phyloP scores from a whole-genome alignment of 106 monocot species.

The Dactylorhiza incarnata region DNA sequence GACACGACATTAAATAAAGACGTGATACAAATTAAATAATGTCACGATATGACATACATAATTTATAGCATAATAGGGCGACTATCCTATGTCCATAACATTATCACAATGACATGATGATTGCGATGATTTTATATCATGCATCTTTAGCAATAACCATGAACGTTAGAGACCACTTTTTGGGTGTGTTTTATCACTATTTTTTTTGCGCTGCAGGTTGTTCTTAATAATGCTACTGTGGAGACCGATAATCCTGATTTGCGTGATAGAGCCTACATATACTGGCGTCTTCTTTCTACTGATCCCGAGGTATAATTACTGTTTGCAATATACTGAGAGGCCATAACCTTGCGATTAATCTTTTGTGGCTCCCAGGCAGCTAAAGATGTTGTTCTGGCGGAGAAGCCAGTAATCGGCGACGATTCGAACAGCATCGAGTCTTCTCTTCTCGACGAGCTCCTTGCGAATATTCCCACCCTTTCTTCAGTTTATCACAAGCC shows the following conservation, averaged over 20 bases:
- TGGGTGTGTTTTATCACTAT: neutral
- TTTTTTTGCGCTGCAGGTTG: conserved; percentile 39
- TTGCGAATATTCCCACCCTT: conserved; percentile 91
- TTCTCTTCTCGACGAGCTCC: conserved; percentile 96
- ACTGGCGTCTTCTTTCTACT: conserved; percentile 99
- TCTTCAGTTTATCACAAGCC: conserved; percentile 98
- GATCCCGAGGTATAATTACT: conserved; percentile 82
- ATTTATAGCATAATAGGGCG: too few species aligned
- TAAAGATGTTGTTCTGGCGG: conserved; percentile 96
- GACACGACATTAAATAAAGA: too few species aligned
- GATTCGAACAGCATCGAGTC: conserved; percentile 87
- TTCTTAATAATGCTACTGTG: conserved; percentile 97
- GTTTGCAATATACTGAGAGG: neutral
- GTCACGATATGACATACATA: too few species aligned
- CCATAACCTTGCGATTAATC: neutral
- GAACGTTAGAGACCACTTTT: neutral
- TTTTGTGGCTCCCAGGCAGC: conserved; percentile 59
- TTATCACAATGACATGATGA: too few species aligned
- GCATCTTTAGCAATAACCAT: neutral
- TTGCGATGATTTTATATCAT: neutral
- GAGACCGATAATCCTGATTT: conserved; percentile 99
- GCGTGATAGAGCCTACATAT: conserved; percentile 95
- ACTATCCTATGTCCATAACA: too few species aligned
- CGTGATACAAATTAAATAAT: too few species aligned
- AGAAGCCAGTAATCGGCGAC: conserved; percentile 98